Evolutionary conservation across 805 yeast genomes (phyloP), one percentile per base, ranked within the genome.

Genomic region (Cyberlindnera euphorbiae): DNA sequence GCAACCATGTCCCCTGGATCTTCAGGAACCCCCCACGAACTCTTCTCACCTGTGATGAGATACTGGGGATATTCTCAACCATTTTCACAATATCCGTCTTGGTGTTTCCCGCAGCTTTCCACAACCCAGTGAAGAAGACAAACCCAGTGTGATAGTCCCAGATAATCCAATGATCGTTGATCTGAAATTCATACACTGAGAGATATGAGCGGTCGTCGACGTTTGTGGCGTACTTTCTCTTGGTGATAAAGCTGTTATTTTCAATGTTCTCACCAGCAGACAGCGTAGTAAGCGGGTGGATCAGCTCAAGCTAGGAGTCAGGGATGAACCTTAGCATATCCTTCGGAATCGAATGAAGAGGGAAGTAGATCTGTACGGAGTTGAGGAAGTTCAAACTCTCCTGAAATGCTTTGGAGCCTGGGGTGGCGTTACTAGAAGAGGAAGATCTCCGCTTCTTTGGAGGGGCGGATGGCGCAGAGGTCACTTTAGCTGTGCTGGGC

Each of bases 1-100:
- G 90, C 26, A 87, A 62, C 96, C 96, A 89, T 8, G 96, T 86
- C 4, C 97, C 97, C 62, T 88, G 97, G 46, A 89, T 86, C 64
- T 87, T 87, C 46, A 88, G 70, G 51, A 77, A 86, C 3, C 96
- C 97, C 31, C 97, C 97, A 37, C 96, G 66, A 12, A 88, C 86
- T 33, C 96, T 72, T 49, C 76, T 76, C 23, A 64, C 53, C 11
- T 58, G 45, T 5, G 52, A 38, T 5, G 47, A 29, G 4, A 46
- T 38, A 26, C 49, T 47, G 2, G 55, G 54, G 16, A 47, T 42
- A 28, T 43, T 45, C 22, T 49, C 58, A n/a, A 84, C 63, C 29
- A 84, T 62, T 57, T 78, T 79, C 36, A 81, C 84, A 29, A 83
- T 82, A 55, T 83, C 93, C 4, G 90, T 86, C 59, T 83, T 85